phyloP scores from a whole-genome alignment of 1,139 yeast genomes.

The Yamadazyma mexicana region DNA sequence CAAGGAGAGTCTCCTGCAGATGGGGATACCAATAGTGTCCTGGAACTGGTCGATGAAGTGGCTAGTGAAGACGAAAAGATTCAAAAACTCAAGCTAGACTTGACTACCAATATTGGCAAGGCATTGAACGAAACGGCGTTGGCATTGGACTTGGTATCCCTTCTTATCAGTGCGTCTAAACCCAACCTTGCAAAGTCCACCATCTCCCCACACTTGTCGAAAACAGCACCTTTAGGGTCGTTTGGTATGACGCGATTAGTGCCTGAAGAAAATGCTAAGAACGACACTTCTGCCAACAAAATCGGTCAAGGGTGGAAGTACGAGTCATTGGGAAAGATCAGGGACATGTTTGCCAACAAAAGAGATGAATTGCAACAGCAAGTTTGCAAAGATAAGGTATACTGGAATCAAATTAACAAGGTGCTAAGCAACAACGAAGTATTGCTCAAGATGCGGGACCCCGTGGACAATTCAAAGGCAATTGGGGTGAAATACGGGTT shows the following conservation, averaged over 20 bases:
- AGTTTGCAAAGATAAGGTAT: slow-evolving; percentile 61
- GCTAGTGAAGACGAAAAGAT: slow-evolving; percentile 42
- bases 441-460: slow-evolving; percentile 66
- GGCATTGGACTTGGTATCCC: slow-evolving; percentile 82
- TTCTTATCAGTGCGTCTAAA: slow-evolving; percentile 75
- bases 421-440: slow-evolving; percentile 65
- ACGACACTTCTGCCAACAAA: slow-evolving; percentile 31
- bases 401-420: slow-evolving; percentile 66
- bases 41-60: too few relatives aligned
- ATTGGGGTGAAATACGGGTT: slow-evolving; percentile 87
- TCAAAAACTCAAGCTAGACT: slow-evolving; percentile 54
- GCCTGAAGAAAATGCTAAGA: slow-evolving; percentile 21
- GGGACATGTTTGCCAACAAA: slow-evolving; percentile 51
- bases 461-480: slow-evolving; percentile 41
- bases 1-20: slow-evolving; percentile 10
- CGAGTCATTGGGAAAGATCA: slow-evolving; percentile 61
- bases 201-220: slow-evolving; percentile 83
- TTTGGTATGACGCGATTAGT: slow-evolving; percentile 63
- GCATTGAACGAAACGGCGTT: slow-evolving; percentile 90
- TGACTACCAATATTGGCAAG: slow-evolving; percentile 54
- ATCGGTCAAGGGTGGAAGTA: slow-evolving; percentile 87
- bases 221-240: slow-evolving; percentile 78
- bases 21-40: slow-evolving; percentile 9
- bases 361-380: slow-evolving; percentile 53
- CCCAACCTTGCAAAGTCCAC: slow-evolving; percentile 86